These are phyloP conservation scores for Trypanosoma theileri DNA, from an alignment of 208 protist genomes.

Conservation along the genomic window DNA sequence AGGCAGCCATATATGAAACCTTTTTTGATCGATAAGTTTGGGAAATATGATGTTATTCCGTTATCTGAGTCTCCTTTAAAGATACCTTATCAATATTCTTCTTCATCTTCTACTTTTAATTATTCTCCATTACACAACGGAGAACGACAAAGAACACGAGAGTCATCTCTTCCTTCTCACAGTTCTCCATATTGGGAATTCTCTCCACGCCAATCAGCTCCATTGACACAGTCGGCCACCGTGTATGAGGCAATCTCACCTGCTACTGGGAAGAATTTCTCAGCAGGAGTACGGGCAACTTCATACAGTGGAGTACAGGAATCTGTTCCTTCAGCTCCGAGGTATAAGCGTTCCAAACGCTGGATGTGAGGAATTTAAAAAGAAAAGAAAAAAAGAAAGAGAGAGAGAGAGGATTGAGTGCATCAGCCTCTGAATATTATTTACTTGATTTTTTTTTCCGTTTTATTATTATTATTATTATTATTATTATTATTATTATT, in stretches of 20 bases:
- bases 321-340: background rate
- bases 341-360: constrained; percentile 23
- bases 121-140: too few relatives aligned
- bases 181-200: background rate
- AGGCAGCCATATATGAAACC: too few relatives aligned
- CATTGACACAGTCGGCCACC: background rate
- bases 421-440: background rate
- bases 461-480: background rate
- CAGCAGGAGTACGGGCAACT: background rate
- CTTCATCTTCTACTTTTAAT: too few relatives aligned
- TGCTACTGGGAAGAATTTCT: background rate
- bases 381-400: background rate
- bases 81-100: too few relatives aligned
- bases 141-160: too few relatives aligned
- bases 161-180: background rate
- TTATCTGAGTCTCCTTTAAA: too few relatives aligned
- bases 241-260: background rate
- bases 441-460: background rate
- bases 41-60: too few relatives aligned
- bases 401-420: background rate
- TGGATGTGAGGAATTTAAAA: constrained; percentile 16
- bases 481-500: background rate
- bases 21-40: too few relatives aligned
- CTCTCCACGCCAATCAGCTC: background rate
- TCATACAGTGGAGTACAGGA: background rate